Evolutionary conservation across 768 basidiomycete genomes (phyloP), one percentile per base, ranked within the genome.

Genomic region (Kwoniella botswanensis): DNA sequence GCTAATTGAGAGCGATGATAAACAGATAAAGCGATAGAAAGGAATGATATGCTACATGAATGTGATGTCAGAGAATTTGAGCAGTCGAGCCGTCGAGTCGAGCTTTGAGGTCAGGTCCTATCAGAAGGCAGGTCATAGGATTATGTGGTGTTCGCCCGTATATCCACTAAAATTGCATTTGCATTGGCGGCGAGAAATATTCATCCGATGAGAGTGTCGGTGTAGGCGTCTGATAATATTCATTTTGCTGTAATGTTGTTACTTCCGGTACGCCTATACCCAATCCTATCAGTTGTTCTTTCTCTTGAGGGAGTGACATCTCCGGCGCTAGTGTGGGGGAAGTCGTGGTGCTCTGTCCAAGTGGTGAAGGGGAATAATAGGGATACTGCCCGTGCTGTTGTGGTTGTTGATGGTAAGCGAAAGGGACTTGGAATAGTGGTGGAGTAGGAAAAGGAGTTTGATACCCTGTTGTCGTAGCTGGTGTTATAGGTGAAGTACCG

Each of bases 311-410:
- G 43, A 71, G 54, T 5, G 53, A 18, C 67, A 76, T 66, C 43
- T 72, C 72, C 13, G 75, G 78, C 10, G 76, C 75, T 17, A 79
- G 63, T 13, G 80, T 78, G 12, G 78, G 78, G 17, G 74, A 76
- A 43, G 70, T 65, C 15, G 70, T 62, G 15, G 26, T 53, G 41
- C 68, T 70, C 35, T 70, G 65, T 29, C 44, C 61, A 9, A 67
- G 50, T 11, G 74, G 68, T 43, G 68, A 69, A 15, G 71, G 68
- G 5, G 65, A 75, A 56, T 70, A 72, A 41, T 63, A 43, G 13
- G 60, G 65, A 44, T 22, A 69, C 41, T 63, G 66, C 13, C 12
- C 11, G 21, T 29, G 17, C 42, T 54, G 26, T 21, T 46, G 52
- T 43, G 29, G 50, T n/a, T 21, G 68, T 15, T 43, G 71, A 53